Conservation (phyloP, 2,329 filamentous ascomycete genomes). For the Fusarium sarcochroum region DNA sequence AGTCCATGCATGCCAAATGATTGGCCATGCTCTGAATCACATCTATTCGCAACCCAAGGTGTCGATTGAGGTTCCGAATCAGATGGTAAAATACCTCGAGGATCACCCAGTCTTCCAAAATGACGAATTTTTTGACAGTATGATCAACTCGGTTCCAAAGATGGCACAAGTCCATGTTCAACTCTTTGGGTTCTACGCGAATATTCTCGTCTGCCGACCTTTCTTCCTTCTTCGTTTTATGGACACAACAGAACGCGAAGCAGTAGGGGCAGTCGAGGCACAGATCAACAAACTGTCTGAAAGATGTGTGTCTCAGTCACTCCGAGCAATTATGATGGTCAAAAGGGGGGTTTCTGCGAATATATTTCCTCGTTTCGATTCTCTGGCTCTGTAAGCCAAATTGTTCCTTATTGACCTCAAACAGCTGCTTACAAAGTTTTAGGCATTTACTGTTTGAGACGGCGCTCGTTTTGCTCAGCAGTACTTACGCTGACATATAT, state of each 20-base stretch:
- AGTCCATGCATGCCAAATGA: slow-evolving; percentile 69
- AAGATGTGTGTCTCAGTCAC: slow-evolving; percentile 47
- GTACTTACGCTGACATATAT: slow-evolving; percentile 68
- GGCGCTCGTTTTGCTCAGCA: slow-evolving; percentile 67
- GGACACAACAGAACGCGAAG: slow-evolving; percentile 47
- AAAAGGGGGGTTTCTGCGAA: slow-evolving; percentile 59
- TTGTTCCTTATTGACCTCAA: background rate
- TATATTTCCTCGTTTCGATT: slow-evolving; percentile 66
- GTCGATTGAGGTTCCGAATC: slow-evolving; percentile 68
- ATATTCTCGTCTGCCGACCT: slow-evolving; percentile 74
- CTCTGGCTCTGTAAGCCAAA: slow-evolving; percentile 67
- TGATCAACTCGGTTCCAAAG: slow-evolving; percentile 56
- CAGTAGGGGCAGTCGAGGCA: slow-evolving; percentile 15
- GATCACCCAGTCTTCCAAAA: slow-evolving; percentile 66
- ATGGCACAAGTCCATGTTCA: slow-evolving; percentile 74
- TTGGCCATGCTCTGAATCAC: slow-evolving; percentile 70
- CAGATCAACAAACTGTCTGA: slow-evolving; percentile 63
- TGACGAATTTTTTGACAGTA: slow-evolving; percentile 31
- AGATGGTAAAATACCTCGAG: slow-evolving; percentile 61
- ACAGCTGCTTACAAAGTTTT: background rate
- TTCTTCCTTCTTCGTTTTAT: slow-evolving; percentile 73
- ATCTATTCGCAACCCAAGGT: slow-evolving; percentile 73
- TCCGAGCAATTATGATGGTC: slow-evolving; percentile 63
- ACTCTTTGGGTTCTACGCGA: slow-evolving; percentile 72
- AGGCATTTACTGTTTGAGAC: slow-evolving; percentile 72